Conservation (phyloP, 306 rosid genomes). For the Cucumis sativus region DNA sequence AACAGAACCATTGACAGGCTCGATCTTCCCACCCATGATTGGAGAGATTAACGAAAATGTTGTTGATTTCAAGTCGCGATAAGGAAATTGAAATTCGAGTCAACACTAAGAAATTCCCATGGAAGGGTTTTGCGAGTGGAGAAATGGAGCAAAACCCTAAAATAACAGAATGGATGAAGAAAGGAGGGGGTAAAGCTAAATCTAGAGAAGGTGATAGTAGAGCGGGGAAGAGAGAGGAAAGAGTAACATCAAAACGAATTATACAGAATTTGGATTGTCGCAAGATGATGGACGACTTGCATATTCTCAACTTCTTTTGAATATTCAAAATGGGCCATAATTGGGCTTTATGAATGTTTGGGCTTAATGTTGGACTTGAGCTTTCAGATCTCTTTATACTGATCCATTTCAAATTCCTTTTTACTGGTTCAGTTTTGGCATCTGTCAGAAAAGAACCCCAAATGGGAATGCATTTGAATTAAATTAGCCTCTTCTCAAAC, state of each 20-base stretch:
- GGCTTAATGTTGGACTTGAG: neutral
- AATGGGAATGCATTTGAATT: too few species aligned
- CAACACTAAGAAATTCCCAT: neutral
- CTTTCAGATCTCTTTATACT: neutral
- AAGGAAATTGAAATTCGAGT: neutral
- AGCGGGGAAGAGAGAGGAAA: neutral
- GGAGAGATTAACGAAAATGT: neutral
- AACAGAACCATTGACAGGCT: constrained; percentile 15
- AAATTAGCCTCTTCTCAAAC: too few species aligned
- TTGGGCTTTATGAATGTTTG: neutral
- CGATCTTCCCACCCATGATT: constrained; percentile 31
- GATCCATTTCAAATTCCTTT: neutral
- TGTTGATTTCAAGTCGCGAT: neutral
- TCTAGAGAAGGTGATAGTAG: neutral
- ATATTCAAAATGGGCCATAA: neutral
- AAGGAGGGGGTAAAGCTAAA: neutral
- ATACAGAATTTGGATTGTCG: neutral
- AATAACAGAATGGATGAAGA: neutral
- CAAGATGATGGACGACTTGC: neutral
- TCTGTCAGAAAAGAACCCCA: too few species aligned
- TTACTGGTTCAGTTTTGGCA: too few species aligned
- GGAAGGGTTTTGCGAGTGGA: neutral
- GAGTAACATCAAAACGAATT: neutral
- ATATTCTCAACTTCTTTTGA: neutral
- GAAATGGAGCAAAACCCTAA: constrained; percentile 6